Conservation (phyloP, 495 filamentous ascomycete species). For the Evernia prunastri region DNA sequence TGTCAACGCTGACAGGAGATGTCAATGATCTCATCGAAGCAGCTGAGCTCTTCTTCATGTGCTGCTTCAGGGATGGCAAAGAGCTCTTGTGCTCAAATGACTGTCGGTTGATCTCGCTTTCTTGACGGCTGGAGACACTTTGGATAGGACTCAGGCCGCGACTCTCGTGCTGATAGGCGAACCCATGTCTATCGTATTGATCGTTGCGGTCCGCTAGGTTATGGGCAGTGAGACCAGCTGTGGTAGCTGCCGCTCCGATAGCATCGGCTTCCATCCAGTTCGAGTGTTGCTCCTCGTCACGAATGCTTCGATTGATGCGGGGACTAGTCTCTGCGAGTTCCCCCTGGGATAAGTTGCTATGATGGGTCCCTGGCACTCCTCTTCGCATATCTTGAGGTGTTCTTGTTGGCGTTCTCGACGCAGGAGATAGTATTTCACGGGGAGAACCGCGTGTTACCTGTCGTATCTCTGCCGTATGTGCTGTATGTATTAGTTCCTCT, state of each 20-base stretch:
- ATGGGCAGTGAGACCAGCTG: constrained; percentile 42
- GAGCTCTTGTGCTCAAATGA: constrained; percentile 42
- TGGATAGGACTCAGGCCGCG: constrained; percentile 79
- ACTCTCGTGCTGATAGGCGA: constrained; percentile 49
- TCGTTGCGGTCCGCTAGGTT: constrained; percentile 38
- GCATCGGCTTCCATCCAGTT: constrained; percentile 42
- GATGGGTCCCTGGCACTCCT: constrained; percentile 47
- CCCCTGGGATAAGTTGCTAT: constrained; percentile 53
- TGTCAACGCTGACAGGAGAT: constrained; percentile 49
- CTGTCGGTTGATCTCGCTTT: constrained; percentile 47
- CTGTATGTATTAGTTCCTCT: constrained; percentile 34
- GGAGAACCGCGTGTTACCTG: constrained; percentile 52
- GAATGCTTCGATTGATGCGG: constrained; percentile 44
- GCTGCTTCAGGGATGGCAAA: constrained; percentile 35
- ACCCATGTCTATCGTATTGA: constrained; percentile 37
- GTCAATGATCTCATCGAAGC: constrained; percentile 48
- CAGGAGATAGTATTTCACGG: constrained; percentile 45
- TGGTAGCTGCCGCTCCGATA: constrained; percentile 37
- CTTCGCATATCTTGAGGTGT: constrained; percentile 45
- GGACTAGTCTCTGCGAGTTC: constrained; percentile 46
- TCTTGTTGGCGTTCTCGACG: constrained; percentile 47
- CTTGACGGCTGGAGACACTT: constrained; percentile 70
- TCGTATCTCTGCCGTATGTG: constrained; percentile 40
- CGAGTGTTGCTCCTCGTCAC: constrained; percentile 37
- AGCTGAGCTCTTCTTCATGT: constrained; percentile 35